Evolutionary conservation across 1,284 basidiomycete species (phyloP), one percentile per base, ranked within the genome.

Genomic region (Moniliophthora roreri): DNA sequence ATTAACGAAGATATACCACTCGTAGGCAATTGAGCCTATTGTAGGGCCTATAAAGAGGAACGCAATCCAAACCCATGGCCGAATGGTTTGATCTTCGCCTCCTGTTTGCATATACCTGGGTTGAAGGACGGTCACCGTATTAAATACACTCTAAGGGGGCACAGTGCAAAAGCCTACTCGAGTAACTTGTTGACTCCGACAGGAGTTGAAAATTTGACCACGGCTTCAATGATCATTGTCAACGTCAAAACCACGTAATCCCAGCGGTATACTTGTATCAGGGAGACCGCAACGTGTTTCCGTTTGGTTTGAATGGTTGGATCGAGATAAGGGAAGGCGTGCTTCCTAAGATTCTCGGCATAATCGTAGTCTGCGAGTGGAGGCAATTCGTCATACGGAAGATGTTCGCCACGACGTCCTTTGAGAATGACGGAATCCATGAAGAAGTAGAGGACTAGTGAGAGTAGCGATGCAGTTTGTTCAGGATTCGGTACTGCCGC

Each of bases 401-500:
- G 62, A 53, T 71, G 67, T 7, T 60, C 61, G 23, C 65, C 50
- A 32, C 61, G 59, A 52, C 64, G 62, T 13, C 64, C 73, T 23
- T 61, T 48, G 8, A 61, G 67, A 36, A 82, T 66, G 24, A 80
- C 61, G 0, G 64, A 63, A 44, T 79, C 70, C 61, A 84, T 67
- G 68, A 77, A 84, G 34, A 69, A 68, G 64, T 73, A 85, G 35
- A 77, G 68, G n/a, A 76, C 37, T 56, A 78, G 68, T 4, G 74
- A 80, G 11, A 80, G 52, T 51, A 74, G 66, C 0, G 81, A 77
- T 0, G 81, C 74, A 0, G 78, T 81, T 62, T 85, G 81, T 58
- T 84, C 81, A 0, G 79, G 76, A 60, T 79, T 78, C 15, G 73
- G 69, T 13, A 66, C 62, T 1, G 66, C 62, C 41, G 61, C 59